Evolutionary conservation across 192 early-diverging fungal genomes (phyloP).

Genomic region (Entomortierella beljakovae): DNA sequence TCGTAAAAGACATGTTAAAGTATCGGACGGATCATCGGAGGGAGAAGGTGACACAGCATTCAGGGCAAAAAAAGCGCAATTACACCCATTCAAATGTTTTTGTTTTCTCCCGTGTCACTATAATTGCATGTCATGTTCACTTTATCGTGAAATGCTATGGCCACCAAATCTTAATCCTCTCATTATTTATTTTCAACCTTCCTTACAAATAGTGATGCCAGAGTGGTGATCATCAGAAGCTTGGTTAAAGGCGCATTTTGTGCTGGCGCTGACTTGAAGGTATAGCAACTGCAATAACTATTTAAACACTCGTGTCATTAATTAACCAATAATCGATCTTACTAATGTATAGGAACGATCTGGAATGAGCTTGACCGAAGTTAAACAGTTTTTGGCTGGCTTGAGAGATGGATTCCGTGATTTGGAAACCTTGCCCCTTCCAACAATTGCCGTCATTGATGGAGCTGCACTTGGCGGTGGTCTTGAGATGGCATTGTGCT

Average conservation of each 20-base stretch:
- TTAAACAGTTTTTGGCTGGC: slow-evolving; percentile 83
- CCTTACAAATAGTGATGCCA: slow-evolving; percentile 59
- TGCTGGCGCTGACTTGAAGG: slow-evolving; percentile 95
- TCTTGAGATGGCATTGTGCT: slow-evolving; percentile 89
- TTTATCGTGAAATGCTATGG: slow-evolving; percentile 9
- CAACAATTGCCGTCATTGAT: slow-evolving; percentile 95
- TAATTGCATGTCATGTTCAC: not conserved
- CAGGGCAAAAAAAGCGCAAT: too few species aligned
- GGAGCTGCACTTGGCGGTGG: slow-evolving; percentile 95
- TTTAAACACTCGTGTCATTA: not conserved
- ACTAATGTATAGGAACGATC: slow-evolving; percentile 73
- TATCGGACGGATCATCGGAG: not conserved
- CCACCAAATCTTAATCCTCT: not conserved
- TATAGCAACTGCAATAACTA: too few species aligned
- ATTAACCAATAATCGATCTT: not conserved
- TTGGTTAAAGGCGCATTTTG: slow-evolving; percentile 88
- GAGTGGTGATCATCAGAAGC: slow-evolving; percentile 87
- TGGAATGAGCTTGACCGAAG: slow-evolving; percentile 81
- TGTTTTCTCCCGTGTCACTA: too few species aligned
- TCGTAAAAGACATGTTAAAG: not conserved
- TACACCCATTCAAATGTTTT: too few species aligned
- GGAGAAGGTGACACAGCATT: not conserved
- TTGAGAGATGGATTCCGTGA: slow-evolving; percentile 83
- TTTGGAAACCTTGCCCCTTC: slow-evolving; percentile 89
- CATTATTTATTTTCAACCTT: not conserved